These are phyloP conservation scores for Limnomonas spitsbergensis DNA, from an alignment of 139 green algal genomes.

Conservation along the genomic window DNA sequence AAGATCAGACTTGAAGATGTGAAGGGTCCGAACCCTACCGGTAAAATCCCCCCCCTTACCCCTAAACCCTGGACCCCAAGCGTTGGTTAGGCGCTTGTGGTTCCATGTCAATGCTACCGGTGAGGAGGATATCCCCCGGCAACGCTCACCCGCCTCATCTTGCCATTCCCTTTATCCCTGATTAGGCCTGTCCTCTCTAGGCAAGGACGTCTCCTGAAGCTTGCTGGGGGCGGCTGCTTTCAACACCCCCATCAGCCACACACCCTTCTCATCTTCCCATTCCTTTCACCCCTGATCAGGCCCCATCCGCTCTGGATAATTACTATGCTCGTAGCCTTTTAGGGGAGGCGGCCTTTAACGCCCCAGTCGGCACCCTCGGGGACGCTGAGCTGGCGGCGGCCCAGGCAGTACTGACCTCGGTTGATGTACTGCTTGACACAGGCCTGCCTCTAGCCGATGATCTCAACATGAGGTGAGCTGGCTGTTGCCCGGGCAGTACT, in stretches of 20 bases:
- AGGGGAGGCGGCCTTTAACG: background rate
- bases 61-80: too few species aligned
- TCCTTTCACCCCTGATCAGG: too few species aligned
- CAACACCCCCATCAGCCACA: background rate
- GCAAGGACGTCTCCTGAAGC: background rate
- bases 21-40: too few species aligned
- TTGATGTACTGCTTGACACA: constrained; percentile 1
- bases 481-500: too few species aligned
- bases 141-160: background rate
- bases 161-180: background rate
- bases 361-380: background rate
- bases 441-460: background rate
- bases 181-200: background rate
- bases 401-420: background rate
- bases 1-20: too few species aligned
- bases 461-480: background rate
- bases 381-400: background rate
- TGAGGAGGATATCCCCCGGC: background rate
- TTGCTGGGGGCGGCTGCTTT: background rate
- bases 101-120: too few species aligned
- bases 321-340: background rate
- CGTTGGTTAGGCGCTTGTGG: too few species aligned
- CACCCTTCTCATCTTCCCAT: background rate
- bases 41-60: too few species aligned
- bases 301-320: background rate